Evolutionary conservation across 257 asterid species (phyloP).

Genomic region (Nicotiana sylvestris): DNA sequence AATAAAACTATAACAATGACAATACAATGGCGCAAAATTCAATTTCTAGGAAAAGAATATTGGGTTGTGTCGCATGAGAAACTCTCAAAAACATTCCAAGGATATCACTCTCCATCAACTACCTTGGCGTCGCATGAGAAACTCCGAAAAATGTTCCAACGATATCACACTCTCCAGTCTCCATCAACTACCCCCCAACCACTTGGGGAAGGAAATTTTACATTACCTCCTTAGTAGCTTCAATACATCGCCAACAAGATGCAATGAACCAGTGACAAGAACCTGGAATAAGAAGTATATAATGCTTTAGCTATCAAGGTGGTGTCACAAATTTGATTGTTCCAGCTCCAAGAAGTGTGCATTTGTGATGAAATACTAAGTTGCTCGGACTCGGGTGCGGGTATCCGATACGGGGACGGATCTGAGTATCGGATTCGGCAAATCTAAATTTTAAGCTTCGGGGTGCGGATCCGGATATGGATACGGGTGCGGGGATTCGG

Average conservation of each 20-base stretch:
- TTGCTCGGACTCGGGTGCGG: no score
- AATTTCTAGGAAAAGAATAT: not conserved
- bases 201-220: not conserved
- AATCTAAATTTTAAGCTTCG: no score
- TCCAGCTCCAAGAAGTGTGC: not conserved
- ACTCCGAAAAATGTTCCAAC: not conserved
- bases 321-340: not conserved
- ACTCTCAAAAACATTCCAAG: not conserved
- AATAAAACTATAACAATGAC: not conserved
- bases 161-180: not conserved
- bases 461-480: no score
- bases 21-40: not conserved
- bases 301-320: not conserved
- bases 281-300: conserved; percentile 39
- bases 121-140: not conserved
- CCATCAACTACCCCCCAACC: not conserved
- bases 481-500: no score
- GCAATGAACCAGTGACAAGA: conserved; percentile 91
- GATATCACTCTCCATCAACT: not conserved
- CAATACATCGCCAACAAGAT: conserved; percentile 84
- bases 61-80: not conserved
- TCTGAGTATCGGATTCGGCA: no score
- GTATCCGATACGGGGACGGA: no score
- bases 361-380: not conserved
- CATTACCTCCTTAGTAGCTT: conserved; percentile 59